Conservation (phyloP, 306 rosid genomes). For the Glycine soja region DNA sequence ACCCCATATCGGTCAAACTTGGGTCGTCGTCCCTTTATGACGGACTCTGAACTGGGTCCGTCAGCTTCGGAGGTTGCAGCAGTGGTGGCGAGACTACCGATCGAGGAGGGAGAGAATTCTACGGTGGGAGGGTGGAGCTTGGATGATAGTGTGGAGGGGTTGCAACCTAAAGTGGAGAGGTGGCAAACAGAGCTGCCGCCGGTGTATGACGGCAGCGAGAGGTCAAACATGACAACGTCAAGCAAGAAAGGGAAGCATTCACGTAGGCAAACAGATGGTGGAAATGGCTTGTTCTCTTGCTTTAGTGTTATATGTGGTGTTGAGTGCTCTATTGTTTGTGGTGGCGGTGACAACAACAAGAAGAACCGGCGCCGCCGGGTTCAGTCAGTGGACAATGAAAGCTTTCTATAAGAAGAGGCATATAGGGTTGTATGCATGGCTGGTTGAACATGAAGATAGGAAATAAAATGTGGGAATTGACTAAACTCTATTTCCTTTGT, state of each 20-base stretch:
- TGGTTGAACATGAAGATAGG: background rate
- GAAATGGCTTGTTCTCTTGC: conserved; percentile 79
- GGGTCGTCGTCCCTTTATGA: conserved; percentile 54
- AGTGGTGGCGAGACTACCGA: conserved; percentile 58
- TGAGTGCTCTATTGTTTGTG: conserved; percentile 83
- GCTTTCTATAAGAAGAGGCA: conserved; percentile 47
- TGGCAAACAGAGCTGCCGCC: conserved; percentile 64
- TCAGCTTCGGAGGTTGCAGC: conserved; percentile 96
- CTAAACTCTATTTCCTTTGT: background rate
- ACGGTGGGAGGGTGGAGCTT: conserved; percentile 67
- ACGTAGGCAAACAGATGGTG: conserved; percentile 58
- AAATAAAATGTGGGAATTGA: background rate
- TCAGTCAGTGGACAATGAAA: conserved; percentile 51
- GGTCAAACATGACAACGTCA: conserved; percentile 32
- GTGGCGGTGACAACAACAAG: conserved; percentile 70
- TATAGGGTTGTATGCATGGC: conserved; percentile 27
- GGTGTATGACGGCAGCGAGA: conserved; percentile 62
- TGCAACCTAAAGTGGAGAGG: conserved; percentile 80
- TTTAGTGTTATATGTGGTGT: conserved; percentile 91
- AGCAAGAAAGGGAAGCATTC: conserved; percentile 46
- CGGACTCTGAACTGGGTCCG: conserved; percentile 90
- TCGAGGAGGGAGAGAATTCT: conserved; percentile 67
- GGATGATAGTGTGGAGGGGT: conserved; percentile 72
- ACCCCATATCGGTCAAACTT: conserved; percentile 65
- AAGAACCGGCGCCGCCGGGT: conserved; percentile 49